Conservation (phyloP, 805 yeast species). For the Starmerella floricola region DNA sequence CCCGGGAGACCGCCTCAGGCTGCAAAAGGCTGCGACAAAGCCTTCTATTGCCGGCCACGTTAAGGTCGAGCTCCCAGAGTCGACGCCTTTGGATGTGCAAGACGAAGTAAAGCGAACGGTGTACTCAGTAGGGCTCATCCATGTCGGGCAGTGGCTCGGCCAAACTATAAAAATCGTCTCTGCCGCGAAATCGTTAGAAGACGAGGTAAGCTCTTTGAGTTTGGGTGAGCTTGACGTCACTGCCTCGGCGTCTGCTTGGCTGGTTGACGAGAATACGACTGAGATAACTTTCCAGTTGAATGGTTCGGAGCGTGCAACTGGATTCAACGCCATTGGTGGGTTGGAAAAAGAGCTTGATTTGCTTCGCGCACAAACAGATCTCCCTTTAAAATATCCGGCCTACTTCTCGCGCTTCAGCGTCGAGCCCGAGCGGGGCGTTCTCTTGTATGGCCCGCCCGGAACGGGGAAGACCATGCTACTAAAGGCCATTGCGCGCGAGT, state of each 20-base stretch:
- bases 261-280: constrained; percentile 4
- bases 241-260: neutral
- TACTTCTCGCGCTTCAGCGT: constrained; percentile 76
- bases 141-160: constrained; percentile 33
- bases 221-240: constrained; percentile 20
- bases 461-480: constrained; percentile 90
- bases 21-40: constrained; percentile 37
- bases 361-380: constrained; percentile 54
- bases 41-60: constrained; percentile 38
- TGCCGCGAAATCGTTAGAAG: constrained; percentile 37
- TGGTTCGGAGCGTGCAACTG: neutral
- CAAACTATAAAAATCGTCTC: constrained; percentile 41
- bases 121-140: constrained; percentile 20
- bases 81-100: constrained; percentile 16
- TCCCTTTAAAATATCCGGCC: constrained; percentile 69
- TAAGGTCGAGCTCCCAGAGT: constrained; percentile 25
- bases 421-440: constrained; percentile 85
- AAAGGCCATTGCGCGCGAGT: constrained; percentile 64
- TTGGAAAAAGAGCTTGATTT: constrained; percentile 47
- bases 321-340: constrained; percentile 64
- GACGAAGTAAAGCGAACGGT: constrained; percentile 21
- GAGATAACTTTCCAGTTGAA: neutral
- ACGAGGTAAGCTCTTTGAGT: constrained; percentile 33
- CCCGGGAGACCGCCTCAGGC: constrained; percentile 40
- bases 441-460: constrained; percentile 93